Evolutionary conservation across 805 yeast species (phyloP).

Genomic region (Ogataea allantospora): DNA sequence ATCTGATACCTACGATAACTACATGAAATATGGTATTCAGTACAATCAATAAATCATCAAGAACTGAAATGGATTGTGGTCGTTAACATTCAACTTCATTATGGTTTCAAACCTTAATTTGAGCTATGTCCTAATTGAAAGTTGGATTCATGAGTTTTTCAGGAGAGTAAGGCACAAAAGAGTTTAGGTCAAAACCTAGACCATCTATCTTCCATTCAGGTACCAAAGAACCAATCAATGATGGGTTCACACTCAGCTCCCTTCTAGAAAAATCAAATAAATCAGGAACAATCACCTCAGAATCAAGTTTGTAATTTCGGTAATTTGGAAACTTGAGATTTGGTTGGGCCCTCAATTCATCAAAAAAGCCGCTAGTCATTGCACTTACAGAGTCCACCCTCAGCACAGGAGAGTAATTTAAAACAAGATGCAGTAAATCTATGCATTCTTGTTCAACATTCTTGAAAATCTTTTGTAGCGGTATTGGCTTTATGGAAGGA

Average conservation of each 20-base stretch:
- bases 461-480: conserved; percentile 64
- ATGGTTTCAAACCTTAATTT: conserved; percentile 6
- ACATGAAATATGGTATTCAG: conserved; percentile 1
- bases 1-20: too few relatives aligned
- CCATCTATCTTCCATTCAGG: conserved; percentile 39
- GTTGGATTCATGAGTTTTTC: conserved; percentile 36
- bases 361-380: conserved; percentile 52
- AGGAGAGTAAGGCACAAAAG: conserved; percentile 40
- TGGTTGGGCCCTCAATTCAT: conserved; percentile 43
- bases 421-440: conserved; percentile 51
- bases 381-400: conserved; percentile 60
- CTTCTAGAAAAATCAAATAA: conserved; percentile 52
- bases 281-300: conserved; percentile 39
- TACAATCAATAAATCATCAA: conserved; percentile 5
- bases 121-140: conserved; percentile 10
- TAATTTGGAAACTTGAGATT: conserved; percentile 31
- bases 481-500: conserved; percentile 80
- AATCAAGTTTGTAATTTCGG: conserved; percentile 42
- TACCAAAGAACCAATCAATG: conserved; percentile 38
- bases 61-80: conserved; percentile 4
- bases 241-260: conserved; percentile 47
- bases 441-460: conserved; percentile 52
- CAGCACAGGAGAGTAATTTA: conserved; percentile 67
- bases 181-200: conserved; percentile 30
- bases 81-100: conserved; percentile 11